Percentiles rank a stretch among this genome's conserved stretches.
These are phyloP conservation scores for Fraxinus floribunda DNA, from an alignment of 305 asterid genomes.

Conservation along the genomic window DNA sequence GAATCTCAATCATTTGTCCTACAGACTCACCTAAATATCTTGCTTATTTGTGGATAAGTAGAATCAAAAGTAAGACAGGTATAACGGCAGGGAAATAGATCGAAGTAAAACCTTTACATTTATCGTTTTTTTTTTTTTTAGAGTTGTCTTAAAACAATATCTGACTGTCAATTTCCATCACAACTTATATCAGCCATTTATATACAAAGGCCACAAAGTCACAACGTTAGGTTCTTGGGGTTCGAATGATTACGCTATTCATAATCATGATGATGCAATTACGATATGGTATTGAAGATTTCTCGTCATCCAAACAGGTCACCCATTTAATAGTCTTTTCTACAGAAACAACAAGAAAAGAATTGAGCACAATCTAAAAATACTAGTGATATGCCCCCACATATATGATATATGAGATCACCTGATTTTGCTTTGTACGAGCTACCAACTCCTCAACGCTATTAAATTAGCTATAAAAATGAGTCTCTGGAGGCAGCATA, in stretches of 20 bases:
- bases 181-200: not conserved
- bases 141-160: not conserved
- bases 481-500: not conserved
- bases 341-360: not conserved
- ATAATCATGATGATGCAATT: not conserved
- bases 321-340: not conserved
- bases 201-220: not conserved
- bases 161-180: not conserved
- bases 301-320: not conserved
- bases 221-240: not conserved
- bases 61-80: not conserved
- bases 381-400: not conserved
- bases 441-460: not conserved
- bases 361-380: not conserved
- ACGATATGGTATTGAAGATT: not conserved
- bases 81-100: not conserved
- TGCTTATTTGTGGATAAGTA: not conserved
- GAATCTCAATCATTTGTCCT: not conserved
- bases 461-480: not conserved
- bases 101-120: not conserved
- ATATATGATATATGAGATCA: not conserved
- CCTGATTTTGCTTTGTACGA: slow-evolving; percentile 11
- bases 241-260: not conserved
- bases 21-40: not conserved
- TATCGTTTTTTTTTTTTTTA: not conserved